Evolutionary conservation across 116 monocot species (phyloP).

Genomic region (Trichopus zeylanicus): DNA sequence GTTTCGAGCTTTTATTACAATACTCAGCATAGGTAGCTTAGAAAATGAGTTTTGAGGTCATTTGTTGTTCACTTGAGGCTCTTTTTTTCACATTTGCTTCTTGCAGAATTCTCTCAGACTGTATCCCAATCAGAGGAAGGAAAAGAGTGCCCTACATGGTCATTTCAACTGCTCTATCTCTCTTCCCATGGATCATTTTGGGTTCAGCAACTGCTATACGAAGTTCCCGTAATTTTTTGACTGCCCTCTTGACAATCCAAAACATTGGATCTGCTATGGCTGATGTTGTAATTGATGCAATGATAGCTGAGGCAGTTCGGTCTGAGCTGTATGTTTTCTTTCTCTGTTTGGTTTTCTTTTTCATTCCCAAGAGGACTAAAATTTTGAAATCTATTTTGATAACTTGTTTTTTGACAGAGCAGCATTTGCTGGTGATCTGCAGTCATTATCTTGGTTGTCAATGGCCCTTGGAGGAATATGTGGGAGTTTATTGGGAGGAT

Average conservation of each 20-base stretch:
- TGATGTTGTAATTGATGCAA: conserved; percentile 90
- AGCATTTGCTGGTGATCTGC: conserved; percentile 77
- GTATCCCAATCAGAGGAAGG: conserved; percentile 62
- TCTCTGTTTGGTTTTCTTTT: neutral
- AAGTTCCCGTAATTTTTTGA: conserved; percentile 41
- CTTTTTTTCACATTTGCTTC: conserved; percentile 2
- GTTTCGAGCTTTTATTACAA: too few species aligned
- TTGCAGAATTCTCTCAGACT: conserved; percentile 76
- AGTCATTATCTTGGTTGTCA: conserved; percentile 70
- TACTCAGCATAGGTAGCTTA: too few species aligned
- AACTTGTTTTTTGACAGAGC: conserved; percentile 32
- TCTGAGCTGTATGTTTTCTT: conserved; percentile 34
- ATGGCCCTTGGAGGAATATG: conserved; percentile 84
- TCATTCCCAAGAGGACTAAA: neutral
- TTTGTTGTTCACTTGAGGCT: neutral
- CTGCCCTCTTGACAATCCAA: conserved; percentile 48
- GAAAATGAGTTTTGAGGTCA: neutral
- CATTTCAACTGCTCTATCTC: conserved; percentile 54
- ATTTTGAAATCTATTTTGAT: conserved; percentile 19
- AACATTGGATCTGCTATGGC: conserved; percentile 85
- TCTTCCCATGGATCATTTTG: conserved; percentile 67
- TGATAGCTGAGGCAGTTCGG: conserved; percentile 85
- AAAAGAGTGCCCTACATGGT: conserved; percentile 69
- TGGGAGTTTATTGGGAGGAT: conserved; percentile 80
- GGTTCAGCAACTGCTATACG: conserved; percentile 39